Evolutionary conservation across 768 basidiomycete species (phyloP), one percentile per base, ranked within the genome.

Genomic region (Auricularia cornea): DNA sequence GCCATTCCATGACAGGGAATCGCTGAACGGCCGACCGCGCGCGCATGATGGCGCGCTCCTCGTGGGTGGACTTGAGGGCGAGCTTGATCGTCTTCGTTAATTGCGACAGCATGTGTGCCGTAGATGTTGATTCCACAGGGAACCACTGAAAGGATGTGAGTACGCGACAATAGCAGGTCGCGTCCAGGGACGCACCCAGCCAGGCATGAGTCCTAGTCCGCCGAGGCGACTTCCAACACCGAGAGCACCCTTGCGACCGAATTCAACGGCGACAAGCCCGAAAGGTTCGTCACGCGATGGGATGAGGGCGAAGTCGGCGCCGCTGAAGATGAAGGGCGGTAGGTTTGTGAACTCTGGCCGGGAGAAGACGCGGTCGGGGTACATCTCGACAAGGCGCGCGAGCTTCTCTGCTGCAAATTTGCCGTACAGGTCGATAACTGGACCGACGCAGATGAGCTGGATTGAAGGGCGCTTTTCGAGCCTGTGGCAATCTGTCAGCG

Each of bases 1-100:
- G 90, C 94, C 94, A 97, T 77, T 97, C 94, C 30, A 97, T 90
- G 63, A 97, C 94, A 3, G 94, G 94, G 89, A 97, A 97, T 70
- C 94, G 91, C 71, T 96, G 94, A 3, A 97, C 83, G 20, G 94
- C 94, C 18, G 94, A 96, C 51, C 94, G 85, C 52, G 94, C 94
- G 71, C 94, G 91, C 29, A 97, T 83, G 69, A 96, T 87, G 10
- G 94, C 92, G 62, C 94, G 88, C 68, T 96, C 94, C 73, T 95
- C 89, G 69, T 92, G 84, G 0, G 88, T 86, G 11, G 94, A 95
- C 75, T 90, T 95, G 66, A 97, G 77, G 4, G 94, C 94, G 78
- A 95, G 81, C 73, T 96, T 96, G 79, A 97, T 88, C 10, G 94
- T 96, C 77, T 96, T 96, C 6, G 90, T 88, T 65, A 96, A 76